Conservation (phyloP, 192 early-diverging fungal species). For the Coemansia javaensis region DNA sequence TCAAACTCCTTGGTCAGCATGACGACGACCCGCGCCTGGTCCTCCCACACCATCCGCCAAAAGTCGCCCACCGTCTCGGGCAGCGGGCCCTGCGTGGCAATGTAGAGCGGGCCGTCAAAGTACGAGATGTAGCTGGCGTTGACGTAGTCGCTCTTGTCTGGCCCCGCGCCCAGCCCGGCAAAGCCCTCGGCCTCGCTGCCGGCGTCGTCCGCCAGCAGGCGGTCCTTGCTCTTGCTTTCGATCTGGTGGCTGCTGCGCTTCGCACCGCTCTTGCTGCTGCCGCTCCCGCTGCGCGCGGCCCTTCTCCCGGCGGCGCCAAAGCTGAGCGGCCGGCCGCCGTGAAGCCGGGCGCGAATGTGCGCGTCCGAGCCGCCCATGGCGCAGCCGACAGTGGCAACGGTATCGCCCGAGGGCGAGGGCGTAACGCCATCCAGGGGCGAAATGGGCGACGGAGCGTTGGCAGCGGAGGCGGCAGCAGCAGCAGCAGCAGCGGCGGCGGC, state of each 20-base stretch:
- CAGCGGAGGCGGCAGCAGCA: too few species aligned
- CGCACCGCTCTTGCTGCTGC: neutral
- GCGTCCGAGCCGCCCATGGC: too few species aligned
- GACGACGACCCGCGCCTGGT: constrained; percentile 69
- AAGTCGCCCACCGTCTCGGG: constrained; percentile 71
- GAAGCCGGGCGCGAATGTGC: neutral
- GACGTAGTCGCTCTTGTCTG: constrained; percentile 61
- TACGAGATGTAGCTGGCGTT: constrained; percentile 74
- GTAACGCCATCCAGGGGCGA: neutral
- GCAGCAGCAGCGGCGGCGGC: too few species aligned
- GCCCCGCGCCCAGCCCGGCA: neutral
- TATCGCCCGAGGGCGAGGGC: neutral
- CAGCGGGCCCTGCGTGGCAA: constrained; percentile 87
- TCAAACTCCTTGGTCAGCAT: constrained; percentile 84
- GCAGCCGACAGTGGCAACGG: too few species aligned
- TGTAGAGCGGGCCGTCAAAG: constrained; percentile 59
- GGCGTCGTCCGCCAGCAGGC: constrained; percentile 37
- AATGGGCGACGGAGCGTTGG: neutral
- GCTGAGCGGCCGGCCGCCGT: constrained; percentile 10
- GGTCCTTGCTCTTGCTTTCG: constrained; percentile 37
- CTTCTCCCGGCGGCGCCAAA: neutral
- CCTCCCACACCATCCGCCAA: constrained; percentile 89
- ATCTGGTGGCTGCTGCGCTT: constrained; percentile 14
- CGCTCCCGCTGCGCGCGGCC: neutral
- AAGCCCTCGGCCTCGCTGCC: constrained; percentile 4